Percentiles rank a stretch among this genome's conserved stretches.
These are phyloP conservation scores for Phytopythium chamaehyphon DNA, from an alignment of 352 stramenopile genomes.

Conservation along the genomic window DNA sequence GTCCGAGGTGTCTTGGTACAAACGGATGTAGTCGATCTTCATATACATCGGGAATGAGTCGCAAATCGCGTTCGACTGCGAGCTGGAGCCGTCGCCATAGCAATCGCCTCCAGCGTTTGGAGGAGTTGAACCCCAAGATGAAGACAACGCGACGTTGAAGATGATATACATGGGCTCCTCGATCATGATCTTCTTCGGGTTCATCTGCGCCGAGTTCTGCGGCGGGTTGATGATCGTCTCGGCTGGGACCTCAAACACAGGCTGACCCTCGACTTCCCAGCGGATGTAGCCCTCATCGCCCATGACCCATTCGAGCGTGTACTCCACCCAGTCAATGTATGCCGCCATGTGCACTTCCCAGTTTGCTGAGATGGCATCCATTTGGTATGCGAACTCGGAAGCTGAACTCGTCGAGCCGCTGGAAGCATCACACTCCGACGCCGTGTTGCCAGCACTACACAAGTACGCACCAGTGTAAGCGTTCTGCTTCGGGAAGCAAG, in stretches of 20 bases:
- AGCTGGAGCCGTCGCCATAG: constrained; percentile 17
- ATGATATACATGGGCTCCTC: constrained; percentile 56
- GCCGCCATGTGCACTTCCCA: constrained; percentile 59
- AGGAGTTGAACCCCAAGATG: constrained; percentile 30
- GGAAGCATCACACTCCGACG: constrained; percentile 14
- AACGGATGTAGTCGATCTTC: constrained; percentile 82
- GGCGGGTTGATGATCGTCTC: constrained; percentile 29
- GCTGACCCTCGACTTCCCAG: constrained; percentile 61
- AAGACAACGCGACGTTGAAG: constrained; percentile 47
- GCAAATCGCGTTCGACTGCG: constrained; percentile 30
- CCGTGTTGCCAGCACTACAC: constrained; percentile 42
- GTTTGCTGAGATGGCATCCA: constrained; percentile 54
- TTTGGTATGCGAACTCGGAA: constrained; percentile 37
- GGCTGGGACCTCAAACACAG: constrained; percentile 75
- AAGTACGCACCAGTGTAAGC: constrained; percentile 49
- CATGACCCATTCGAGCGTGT: constrained; percentile 26
- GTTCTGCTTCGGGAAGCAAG: constrained; percentile 55
- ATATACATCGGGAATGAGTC: constrained; percentile 49
- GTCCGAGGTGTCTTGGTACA: constrained; percentile 65
- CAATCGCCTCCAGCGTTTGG: constrained; percentile 30
- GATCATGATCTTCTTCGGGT: constrained; percentile 38
- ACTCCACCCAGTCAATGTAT: constrained; percentile 51
- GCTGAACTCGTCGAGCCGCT: constrained; percentile 19
- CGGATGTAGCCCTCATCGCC: constrained; percentile 32
- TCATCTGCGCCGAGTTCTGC: constrained; percentile 28